phyloP scores from a whole-genome alignment of 164 flowering plant genomes.

The Berberis vulgaris region DNA sequence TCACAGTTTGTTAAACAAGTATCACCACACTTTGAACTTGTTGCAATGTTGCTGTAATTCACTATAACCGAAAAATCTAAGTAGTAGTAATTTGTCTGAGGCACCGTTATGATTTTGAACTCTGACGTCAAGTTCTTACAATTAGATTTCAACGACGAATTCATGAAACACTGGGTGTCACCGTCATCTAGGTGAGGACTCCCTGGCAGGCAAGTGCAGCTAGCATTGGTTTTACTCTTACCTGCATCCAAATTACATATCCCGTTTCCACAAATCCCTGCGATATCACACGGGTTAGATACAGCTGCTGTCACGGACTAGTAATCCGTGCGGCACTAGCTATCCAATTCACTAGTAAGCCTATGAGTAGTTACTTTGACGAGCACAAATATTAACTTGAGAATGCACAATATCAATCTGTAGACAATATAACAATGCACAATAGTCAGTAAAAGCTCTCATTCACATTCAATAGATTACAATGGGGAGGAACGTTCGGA shows the following conservation, averaged over 20 bases:
- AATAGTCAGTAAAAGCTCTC: too few species aligned
- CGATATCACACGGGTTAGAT: slow-evolving; percentile 76
- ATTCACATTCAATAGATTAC: too few species aligned
- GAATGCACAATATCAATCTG: too few species aligned
- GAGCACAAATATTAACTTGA: too few species aligned
- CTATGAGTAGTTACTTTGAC: too few species aligned
- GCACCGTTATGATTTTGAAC: slow-evolving; percentile 40
- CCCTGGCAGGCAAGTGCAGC: slow-evolving; percentile 70
- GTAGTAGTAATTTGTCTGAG: slow-evolving; percentile 66
- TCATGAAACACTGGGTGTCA: slow-evolving; percentile 25
- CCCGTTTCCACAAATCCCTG: slow-evolving; percentile 92
- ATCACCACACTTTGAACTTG: slow-evolving; percentile 58
- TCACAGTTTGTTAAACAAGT: slow-evolving; percentile 67
- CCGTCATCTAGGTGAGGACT: slow-evolving; percentile 16
- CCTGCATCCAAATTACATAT: slow-evolving; percentile 55
- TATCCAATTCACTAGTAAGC: too few species aligned
- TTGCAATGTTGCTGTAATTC: slow-evolving; percentile 52
- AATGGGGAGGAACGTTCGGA: too few species aligned
- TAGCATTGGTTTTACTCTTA: slow-evolving; percentile 60
- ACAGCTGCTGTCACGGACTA: too few species aligned
- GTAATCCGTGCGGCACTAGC: too few species aligned
- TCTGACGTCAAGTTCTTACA: slow-evolving; percentile 26
- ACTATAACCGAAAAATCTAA: slow-evolving; percentile 53
- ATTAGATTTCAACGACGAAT: slow-evolving; percentile 15
- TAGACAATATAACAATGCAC: too few species aligned